Conservation (phyloP, 306 rosid species). For the Ochetophila trinervis region DNA sequence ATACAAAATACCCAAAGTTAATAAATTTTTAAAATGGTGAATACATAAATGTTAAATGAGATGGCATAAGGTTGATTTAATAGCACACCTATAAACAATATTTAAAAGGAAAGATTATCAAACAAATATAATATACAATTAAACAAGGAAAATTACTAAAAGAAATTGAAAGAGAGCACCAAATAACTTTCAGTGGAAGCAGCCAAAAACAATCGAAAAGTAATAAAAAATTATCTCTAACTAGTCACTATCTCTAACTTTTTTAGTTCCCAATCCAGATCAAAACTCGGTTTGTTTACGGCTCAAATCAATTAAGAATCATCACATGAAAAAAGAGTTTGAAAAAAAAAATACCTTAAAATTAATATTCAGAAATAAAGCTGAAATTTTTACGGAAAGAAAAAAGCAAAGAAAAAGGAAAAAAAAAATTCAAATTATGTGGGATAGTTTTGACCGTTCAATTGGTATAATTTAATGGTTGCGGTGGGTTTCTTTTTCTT, state of each 20-base stretch:
- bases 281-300: slow-evolving; percentile 5
- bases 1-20: too few relatives aligned
- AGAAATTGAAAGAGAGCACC: too few relatives aligned
- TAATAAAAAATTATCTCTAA: neutral
- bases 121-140: too few relatives aligned
- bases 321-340: neutral
- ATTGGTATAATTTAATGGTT: neutral
- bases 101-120: too few relatives aligned
- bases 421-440: neutral
- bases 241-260: neutral
- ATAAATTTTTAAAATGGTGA: too few relatives aligned
- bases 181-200: too few relatives aligned
- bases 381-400: neutral
- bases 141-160: too few relatives aligned
- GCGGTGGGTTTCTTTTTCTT: neutral
- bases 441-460: slow-evolving; percentile 1
- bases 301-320: neutral
- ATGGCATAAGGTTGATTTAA: too few relatives aligned
- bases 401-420: neutral
- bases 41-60: too few relatives aligned
- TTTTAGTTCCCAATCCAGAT: neutral
- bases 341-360: neutral
- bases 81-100: too few relatives aligned
- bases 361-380: neutral
- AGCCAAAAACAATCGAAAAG: neutral